Evolutionary conservation across 2,329 filamentous ascomycete species (phyloP).

Genomic region (Penicillium sclerotigenum): DNA sequence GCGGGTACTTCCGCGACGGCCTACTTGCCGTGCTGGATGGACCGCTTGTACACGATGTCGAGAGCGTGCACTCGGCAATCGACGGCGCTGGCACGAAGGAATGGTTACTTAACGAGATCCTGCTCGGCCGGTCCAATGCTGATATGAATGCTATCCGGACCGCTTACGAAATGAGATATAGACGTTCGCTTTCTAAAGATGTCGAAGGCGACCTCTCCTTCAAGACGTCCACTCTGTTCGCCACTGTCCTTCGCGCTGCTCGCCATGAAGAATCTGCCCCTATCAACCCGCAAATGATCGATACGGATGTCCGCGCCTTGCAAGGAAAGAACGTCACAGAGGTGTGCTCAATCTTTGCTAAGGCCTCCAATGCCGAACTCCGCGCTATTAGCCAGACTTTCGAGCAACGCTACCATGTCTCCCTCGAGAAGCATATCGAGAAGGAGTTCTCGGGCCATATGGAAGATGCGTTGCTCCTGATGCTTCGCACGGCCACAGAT

Average conservation of each 20-base stretch:
- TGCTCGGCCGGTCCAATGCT: slow-evolving; percentile 79
- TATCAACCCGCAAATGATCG: slow-evolving; percentile 68
- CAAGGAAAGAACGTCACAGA: slow-evolving; percentile 55
- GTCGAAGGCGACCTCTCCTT: slow-evolving; percentile 76
- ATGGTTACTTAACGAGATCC: slow-evolving; percentile 75
- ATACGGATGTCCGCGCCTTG: slow-evolving; percentile 71
- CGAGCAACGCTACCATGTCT: slow-evolving; percentile 65
- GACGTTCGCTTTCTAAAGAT: slow-evolving; percentile 64
- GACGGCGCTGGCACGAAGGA: slow-evolving; percentile 84
- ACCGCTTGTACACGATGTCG: slow-evolving; percentile 72
- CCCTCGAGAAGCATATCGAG: slow-evolving; percentile 70
- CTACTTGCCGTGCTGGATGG: slow-evolving; percentile 74
- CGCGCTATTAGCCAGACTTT: slow-evolving; percentile 77
- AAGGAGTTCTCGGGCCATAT: slow-evolving; percentile 91
- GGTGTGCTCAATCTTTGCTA: slow-evolving; percentile 74
- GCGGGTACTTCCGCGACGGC: slow-evolving; percentile 69
- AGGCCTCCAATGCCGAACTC: slow-evolving; percentile 76
- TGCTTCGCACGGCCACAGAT: slow-evolving; percentile 73
- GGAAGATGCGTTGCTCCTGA: slow-evolving; percentile 75
- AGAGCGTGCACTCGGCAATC: slow-evolving; percentile 68
- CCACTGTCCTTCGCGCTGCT: slow-evolving; percentile 71
- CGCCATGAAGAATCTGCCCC: slow-evolving; percentile 75
- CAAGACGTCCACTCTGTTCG: slow-evolving; percentile 82
- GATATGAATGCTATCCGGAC: slow-evolving; percentile 83
- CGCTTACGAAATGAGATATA: slow-evolving; percentile 67